Evolutionary conservation across 176 grass and related monocot species (phyloP), one percentile per base, ranked within the genome.

Genomic region (Lolium perenne): DNA sequence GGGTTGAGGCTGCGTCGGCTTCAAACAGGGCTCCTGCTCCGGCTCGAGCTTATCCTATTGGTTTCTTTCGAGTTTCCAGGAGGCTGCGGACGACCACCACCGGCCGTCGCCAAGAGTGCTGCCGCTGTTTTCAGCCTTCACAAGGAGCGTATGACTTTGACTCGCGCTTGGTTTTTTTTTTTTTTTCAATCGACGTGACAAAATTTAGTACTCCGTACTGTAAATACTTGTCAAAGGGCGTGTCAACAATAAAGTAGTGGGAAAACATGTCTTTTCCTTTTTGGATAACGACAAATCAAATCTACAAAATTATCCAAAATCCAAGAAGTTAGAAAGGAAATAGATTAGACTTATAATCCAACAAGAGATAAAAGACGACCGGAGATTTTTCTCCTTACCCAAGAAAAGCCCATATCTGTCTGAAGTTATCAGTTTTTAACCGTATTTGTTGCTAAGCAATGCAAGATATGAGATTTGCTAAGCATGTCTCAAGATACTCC

Each of bases 41-140:
- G 66, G 40, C 74, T 55, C 15, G 58, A 26, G 59, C 58, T 80
- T 80, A 79, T 79, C 71, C 26, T 74, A 26, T 54, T 76, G 49
- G 8, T 54, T 26, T 55, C 7, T 35, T 35, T 29, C 29, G 29
- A 29, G 23, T 26, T 76, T 54, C 15, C 15, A 76, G 48, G 73
- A 55, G 49, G 7, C 74, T 55, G 49, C 49, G 23, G 74, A 9
- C 15, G 74, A 76, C 25, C 14, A 55, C 25, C 25, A 76, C 49
- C 74, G 25, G 16, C 72, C 22, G 8, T 65, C 78, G 41, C 78
- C 59, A 80, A 80, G 59, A 49, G 78, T 65, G 78, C 59, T 49
- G 59, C 74, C 16, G 17, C 49, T 46, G 67, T 17, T 48, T 80
- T 64, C 21, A 48, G 29, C 21, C 38, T 18, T 48, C 78, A 69